phyloP scores from a whole-genome alignment of 2,329 filamentous ascomycete species.

The Bimuria novae-zelandiae region DNA sequence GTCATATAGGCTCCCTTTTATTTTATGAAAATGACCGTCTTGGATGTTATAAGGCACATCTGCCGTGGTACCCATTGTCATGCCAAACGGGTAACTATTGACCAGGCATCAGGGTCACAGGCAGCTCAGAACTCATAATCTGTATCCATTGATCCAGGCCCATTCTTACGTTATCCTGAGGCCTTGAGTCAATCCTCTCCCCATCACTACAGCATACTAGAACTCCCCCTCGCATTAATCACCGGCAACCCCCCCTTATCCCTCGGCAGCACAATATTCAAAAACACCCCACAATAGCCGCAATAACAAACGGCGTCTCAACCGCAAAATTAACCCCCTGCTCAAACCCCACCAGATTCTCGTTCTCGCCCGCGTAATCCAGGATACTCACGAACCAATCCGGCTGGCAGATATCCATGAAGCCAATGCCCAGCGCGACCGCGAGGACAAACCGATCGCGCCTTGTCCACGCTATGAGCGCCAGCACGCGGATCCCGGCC shows the following conservation, averaged over 20 bases:
- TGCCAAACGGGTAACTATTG: too few species aligned
- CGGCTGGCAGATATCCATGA: constrained; percentile 48
- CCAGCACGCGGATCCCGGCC: constrained; percentile 33
- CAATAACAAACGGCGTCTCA: constrained; percentile 50
- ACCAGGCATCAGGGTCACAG: too few species aligned
- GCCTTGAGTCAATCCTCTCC: too few species aligned
- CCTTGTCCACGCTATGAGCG: constrained; percentile 32
- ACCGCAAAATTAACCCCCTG: constrained; percentile 49
- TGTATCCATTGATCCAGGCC: too few species aligned
- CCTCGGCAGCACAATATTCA: constrained; percentile 50
- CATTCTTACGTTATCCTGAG: too few species aligned
- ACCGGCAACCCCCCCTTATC: constrained; percentile 23
- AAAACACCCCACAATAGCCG: constrained; percentile 44
- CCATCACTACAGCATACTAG: too few species aligned
- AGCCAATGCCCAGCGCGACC: constrained; percentile 30
- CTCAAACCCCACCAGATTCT: constrained; percentile 47
- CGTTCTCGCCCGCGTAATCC: constrained; percentile 44
- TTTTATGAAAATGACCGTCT: too few species aligned
- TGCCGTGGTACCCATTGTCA: too few species aligned
- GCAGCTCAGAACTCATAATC: too few species aligned
- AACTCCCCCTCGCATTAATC: neutral
- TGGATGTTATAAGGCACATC: too few species aligned
- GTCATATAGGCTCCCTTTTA: too few species aligned
- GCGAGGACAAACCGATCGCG: constrained; percentile 35
- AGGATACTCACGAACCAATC: constrained; percentile 48